These are phyloP conservation scores for Fusarium cyanostomum DNA, from an alignment of 2,329 filamentous ascomycete genomes.

Conservation along the genomic window DNA sequence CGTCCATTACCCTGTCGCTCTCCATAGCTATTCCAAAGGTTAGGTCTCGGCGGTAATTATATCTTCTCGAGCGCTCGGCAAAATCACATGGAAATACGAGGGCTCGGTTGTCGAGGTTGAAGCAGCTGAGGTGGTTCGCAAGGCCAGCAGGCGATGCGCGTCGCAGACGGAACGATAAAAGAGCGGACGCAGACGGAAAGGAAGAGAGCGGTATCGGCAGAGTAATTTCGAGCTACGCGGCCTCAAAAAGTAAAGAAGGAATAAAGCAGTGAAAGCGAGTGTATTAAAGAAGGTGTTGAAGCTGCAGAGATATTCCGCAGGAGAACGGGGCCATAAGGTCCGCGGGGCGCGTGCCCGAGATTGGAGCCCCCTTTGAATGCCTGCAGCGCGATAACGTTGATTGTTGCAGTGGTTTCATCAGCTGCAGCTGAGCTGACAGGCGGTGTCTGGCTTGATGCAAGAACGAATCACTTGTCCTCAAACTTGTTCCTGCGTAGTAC, in stretches of 20 bases:
- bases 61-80: neutral
- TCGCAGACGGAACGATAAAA: neutral
- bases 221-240: neutral
- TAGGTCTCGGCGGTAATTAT: neutral
- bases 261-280: slow-evolving; percentile 1
- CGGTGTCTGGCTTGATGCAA: neutral
- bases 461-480: neutral
- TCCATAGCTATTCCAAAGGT: slow-evolving; percentile 12
- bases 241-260: neutral
- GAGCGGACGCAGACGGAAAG: neutral
- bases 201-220: neutral
- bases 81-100: slow-evolving; percentile 4
- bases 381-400: neutral
- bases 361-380: slow-evolving; percentile 25
- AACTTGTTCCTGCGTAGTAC: neutral
- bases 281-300: slow-evolving; percentile 2
- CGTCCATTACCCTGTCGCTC: slow-evolving; percentile 33
- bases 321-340: slow-evolving; percentile 24
- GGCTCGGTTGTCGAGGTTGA: slow-evolving; percentile 6
- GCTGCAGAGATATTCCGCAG: neutral
- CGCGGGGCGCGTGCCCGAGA: slow-evolving; percentile 34
- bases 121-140: neutral
- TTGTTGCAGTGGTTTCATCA: neutral
- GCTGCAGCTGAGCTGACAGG: slow-evolving; percentile 4
- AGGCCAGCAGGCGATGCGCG: neutral